Base-by-base conservation (phyloP, 495 filamentous ascomycete species). In the Penicillium maclennaniae region DNA sequence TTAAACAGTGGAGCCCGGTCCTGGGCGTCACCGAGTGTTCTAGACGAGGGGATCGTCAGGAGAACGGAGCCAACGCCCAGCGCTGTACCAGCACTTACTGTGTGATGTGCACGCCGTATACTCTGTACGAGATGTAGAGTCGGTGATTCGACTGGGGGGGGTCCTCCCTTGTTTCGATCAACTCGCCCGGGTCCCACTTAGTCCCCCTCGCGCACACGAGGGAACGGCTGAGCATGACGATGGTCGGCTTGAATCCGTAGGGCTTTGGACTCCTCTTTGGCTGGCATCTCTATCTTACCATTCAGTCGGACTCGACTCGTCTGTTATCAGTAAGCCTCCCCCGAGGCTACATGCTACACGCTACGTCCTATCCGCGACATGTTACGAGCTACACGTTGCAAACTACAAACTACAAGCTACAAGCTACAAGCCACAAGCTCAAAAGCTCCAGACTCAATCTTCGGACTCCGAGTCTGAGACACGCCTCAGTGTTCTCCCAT, bases 81-180 rank as follows among this genome's bases (percentile, higher is more conserved):
- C 9, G 2, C 10, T n/a, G 34, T n/a, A 37, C 34, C 34, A n/a
- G 34, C 34, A n/a, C 10, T 10, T 12, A 37, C 16, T 6, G 7
- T 6, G 37, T n/a, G 37, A 39, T 4, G n/a, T 37, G n/a, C 34
- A 40, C 38, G 19, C 36, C 31, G 44, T 38, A 15, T 50, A 23
- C 39, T 60, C 52, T 52, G 57, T 10, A 60, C 57, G 39, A 34
- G 23, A 25, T 49, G 53, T 5, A 23, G 5, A 23, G 23, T 23
- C 23, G 2, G 23, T 23, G 23, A 23, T 43, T 63, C 40, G 28
- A 20, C 21, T 52, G 51, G 52, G 42, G 48, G 54, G 42, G 42
- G 47, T 58, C 51, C 54, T 47, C 47, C 44, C 54, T 56, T 58
- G 54, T 61, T 61, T 61, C 55, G 55, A 55, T 40, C 38, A 17